Conservation (phyloP, 306 rosid species). For the Cicer arietinum region DNA sequence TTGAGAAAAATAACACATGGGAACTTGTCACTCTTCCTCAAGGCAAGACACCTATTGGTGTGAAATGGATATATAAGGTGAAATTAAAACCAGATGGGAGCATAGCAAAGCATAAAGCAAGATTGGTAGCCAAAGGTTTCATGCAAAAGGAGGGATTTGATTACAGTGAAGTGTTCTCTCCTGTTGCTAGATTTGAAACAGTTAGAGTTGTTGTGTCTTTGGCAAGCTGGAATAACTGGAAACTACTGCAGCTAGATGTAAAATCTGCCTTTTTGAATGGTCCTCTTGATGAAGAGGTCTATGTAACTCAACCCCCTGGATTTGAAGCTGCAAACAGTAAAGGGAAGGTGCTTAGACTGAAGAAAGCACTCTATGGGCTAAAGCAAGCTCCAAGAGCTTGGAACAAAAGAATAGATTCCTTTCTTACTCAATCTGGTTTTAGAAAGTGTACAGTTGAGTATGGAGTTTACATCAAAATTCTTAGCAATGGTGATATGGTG, state of each 20-base stretch:
- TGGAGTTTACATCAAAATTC: background rate
- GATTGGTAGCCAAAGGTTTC: too few relatives aligned
- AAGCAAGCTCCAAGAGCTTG: too few relatives aligned
- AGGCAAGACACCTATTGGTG: background rate
- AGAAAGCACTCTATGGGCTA: too few relatives aligned
- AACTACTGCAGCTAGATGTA: background rate
- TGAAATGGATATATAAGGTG: background rate
- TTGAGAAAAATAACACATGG: background rate
- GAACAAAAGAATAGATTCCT: background rate
- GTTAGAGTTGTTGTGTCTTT: too few relatives aligned
- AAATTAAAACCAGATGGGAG: too few relatives aligned
- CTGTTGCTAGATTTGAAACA: too few relatives aligned
- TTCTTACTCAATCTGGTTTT: background rate
- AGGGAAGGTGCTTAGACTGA: too few relatives aligned
- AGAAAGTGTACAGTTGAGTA: background rate
- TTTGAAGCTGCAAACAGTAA: too few relatives aligned
- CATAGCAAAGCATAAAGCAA: too few relatives aligned
- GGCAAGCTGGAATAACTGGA: too few relatives aligned
- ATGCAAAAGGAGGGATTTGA: too few relatives aligned
- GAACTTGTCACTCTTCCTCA: background rate
- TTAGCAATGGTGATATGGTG: background rate
- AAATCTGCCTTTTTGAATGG: background rate
- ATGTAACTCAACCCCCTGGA: background rate
- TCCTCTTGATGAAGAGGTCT: background rate
- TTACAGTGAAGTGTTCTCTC: too few relatives aligned